Evolutionary conservation across 2,329 filamentous ascomycete species (phyloP), one percentile per base, ranked within the genome.

Genomic region (Fusarium sublunatum): DNA sequence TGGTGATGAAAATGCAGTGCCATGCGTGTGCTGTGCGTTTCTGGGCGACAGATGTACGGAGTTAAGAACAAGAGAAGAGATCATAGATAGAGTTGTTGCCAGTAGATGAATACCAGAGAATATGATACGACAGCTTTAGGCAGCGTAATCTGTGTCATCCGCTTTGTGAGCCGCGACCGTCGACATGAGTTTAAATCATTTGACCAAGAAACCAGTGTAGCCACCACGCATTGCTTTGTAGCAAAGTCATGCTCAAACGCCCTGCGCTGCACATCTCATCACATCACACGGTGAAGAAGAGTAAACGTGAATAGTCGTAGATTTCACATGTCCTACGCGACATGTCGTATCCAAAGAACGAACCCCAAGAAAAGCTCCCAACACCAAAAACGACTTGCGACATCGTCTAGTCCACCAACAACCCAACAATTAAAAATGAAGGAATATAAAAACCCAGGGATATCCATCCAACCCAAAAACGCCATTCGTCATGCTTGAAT

Each of bases 401-500:
- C 32, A 45, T 53, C 42, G 29, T 67, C 62, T 58, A 58, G 39
- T 40, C 51, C 51, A 19, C 15, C 32, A 34, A 44, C 49, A 40
- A 39, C 32, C n/a, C 45, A 54, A 39, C 53, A 55, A 50, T 49
- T 50, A 46, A 35, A 55, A 53, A 43, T n/a, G 40, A 49, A 43
- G 58, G 56, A 51, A 61, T 24, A 34, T 19, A 39, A 44, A 44
- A 61, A 53, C 48, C 43, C 44, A 38, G 62, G 59, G 61, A 52
- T 61, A 70, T 67, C 24, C 58, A 53, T 31, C 39, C 32, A 26
- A 31, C 32, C 40, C 41, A 22, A 19, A 51, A 71, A 71, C 69
- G 69, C 69, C 69, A 48, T 57, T 46, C 52, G 32, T 69, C 46
- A 68, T 71, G 59, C 59, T 61, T 55, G 42, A 54, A 67, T 67